These are phyloP conservation scores for Aegilops bicornis DNA, from an alignment of 176 grass and related monocot genomes.

Conservation along the genomic window DNA sequence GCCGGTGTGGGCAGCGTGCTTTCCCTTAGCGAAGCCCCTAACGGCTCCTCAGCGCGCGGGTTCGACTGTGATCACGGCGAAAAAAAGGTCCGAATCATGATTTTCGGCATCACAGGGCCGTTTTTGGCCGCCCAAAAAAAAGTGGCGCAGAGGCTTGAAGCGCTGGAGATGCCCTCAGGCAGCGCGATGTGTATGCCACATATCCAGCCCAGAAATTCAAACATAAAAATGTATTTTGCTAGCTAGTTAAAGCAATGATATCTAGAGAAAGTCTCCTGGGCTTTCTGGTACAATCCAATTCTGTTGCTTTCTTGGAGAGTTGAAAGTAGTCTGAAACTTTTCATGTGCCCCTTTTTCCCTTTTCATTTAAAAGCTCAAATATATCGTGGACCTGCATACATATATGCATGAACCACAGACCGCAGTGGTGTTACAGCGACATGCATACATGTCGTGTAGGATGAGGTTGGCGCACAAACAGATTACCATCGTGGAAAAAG, in stretches of 20 bases:
- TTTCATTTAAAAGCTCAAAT: not conserved
- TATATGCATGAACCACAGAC: not conserved
- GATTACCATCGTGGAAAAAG: too few relatives aligned
- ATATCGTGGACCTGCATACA: not conserved
- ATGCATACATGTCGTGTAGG: not conserved
- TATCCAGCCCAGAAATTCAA: not conserved
- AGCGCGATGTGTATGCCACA: too few relatives aligned
- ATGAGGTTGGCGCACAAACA: not conserved
- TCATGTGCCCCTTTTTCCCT: not conserved
- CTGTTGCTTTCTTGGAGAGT: not conserved
- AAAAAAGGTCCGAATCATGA: too few relatives aligned
- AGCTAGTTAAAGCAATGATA: not conserved
- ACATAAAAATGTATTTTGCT: not conserved
- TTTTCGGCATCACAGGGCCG: too few relatives aligned
- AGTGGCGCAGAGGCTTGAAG: too few relatives aligned
- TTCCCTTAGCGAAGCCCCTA: too few relatives aligned
- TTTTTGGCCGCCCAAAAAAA: too few relatives aligned
- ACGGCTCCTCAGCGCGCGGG: too few relatives aligned
- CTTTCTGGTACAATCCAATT: not conserved
- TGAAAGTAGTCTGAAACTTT: slow-evolving; percentile 17
- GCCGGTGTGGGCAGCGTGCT: too few relatives aligned
- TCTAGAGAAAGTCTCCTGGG: not conserved
- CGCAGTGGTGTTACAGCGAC: not conserved
- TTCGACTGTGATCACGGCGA: too few relatives aligned
- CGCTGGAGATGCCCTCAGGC: too few relatives aligned